phyloP scores from a whole-genome alignment of 768 basidiomycete genomes.

The Amylocystis lapponica region DNA sequence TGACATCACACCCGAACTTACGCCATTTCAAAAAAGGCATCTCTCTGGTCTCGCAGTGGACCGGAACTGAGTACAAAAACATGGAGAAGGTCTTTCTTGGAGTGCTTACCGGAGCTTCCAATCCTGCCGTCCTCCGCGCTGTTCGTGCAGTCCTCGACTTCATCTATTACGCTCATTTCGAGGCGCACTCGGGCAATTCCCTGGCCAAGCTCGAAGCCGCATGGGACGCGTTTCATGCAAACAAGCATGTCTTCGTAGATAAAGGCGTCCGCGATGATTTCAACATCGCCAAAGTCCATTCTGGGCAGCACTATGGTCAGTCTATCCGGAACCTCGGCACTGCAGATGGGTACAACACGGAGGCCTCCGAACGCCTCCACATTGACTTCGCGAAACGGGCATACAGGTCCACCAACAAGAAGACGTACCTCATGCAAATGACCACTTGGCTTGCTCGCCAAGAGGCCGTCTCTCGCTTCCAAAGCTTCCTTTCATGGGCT shows the following conservation, averaged over 20 bases:
- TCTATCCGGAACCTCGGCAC: constrained; percentile 16
- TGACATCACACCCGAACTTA: constrained; percentile 27
- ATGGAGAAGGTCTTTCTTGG: constrained; percentile 25
- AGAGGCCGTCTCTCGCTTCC: no score
- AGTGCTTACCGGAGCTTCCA: constrained; percentile 20
- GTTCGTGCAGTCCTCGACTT: constrained; percentile 23
- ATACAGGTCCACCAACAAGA: constrained; percentile 21
- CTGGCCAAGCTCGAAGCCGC: constrained; percentile 11
- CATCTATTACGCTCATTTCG: constrained; percentile 22
- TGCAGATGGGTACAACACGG: constrained; percentile 22
- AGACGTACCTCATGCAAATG: constrained; percentile 32
- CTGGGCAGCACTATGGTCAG: constrained; percentile 15
- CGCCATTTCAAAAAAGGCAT: constrained; percentile 41
- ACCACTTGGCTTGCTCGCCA: constrained; percentile 29
- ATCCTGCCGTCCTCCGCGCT: constrained; percentile 15
- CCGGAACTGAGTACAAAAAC: constrained; percentile 36
- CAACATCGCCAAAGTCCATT: constrained; percentile 27
- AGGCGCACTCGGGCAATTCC: constrained; percentile 16
- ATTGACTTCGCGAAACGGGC: constrained; percentile 36
- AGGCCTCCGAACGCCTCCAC: constrained; percentile 31
- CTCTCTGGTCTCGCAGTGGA: constrained; percentile 35
- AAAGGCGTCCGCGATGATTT: constrained; percentile 20
- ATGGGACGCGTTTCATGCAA: constrained; percentile 18
- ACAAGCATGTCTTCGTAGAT: constrained; percentile 22
- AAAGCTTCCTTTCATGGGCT: no score